These are phyloP conservation scores for Daldinia bambusicola DNA, from an alignment of 495 filamentous ascomycete species.

Conservation along the genomic window DNA sequence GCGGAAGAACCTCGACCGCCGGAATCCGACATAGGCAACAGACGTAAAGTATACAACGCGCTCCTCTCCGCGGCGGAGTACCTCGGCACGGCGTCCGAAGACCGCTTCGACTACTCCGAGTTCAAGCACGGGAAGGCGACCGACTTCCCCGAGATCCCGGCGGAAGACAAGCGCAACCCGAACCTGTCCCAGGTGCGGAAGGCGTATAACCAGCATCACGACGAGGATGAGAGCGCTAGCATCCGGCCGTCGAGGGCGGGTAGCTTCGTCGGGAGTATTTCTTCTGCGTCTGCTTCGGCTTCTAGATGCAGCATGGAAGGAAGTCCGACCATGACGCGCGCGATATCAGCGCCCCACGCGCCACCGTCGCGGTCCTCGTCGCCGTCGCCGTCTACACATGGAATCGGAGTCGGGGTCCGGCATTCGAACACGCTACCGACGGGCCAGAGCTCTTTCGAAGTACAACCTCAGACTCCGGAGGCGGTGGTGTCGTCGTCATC, in stretches of 20 bases:
- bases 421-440: slow-evolving; percentile 40
- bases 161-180: slow-evolving; percentile 57
- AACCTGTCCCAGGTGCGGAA: slow-evolving; percentile 52
- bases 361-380: slow-evolving; percentile 25
- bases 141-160: slow-evolving; percentile 63
- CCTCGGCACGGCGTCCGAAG: slow-evolving; percentile 54
- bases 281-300: neutral
- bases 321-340: slow-evolving; percentile 25
- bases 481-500: slow-evolving; percentile 12
- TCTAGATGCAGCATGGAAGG: slow-evolving; percentile 34
- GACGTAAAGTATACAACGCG: slow-evolving; percentile 54
- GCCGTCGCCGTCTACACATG: slow-evolving; percentile 10
- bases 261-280: slow-evolving; percentile 44
- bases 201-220: slow-evolving; percentile 49
- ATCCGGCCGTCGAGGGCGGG: slow-evolving; percentile 36
- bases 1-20: slow-evolving; percentile 5
- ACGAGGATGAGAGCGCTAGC: slow-evolving; percentile 34
- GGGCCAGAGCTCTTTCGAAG: slow-evolving; percentile 24
- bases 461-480: no score
- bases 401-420: slow-evolving; percentile 13
- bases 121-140: slow-evolving; percentile 57
- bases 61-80: slow-evolving; percentile 50
- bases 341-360: slow-evolving; percentile 26
- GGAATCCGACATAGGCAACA: slow-evolving; percentile 44
- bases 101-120: slow-evolving; percentile 57